Conservation (phyloP, 2,329 filamentous ascomycete species). For the Alternaria postmessia region DNA sequence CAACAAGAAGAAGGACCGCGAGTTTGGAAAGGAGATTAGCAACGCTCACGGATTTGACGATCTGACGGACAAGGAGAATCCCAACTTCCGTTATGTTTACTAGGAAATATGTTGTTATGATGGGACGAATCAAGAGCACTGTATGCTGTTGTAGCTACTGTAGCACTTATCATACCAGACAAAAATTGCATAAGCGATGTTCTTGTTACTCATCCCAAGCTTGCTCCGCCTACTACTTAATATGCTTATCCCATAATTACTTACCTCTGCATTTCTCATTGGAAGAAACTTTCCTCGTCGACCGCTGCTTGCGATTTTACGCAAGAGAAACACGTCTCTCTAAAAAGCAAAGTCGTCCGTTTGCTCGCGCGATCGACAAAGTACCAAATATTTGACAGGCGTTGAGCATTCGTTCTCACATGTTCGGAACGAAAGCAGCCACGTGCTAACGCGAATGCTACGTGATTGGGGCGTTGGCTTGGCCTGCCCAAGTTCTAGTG, state of each 20-base stretch:
- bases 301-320: background rate
- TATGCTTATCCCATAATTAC: background rate
- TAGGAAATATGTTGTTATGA: conserved; percentile 16
- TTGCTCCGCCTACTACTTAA: background rate
- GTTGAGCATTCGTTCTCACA: background rate
- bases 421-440: background rate
- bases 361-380: background rate
- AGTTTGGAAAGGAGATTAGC: conserved; percentile 44
- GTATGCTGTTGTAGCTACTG: background rate
- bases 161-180: background rate
- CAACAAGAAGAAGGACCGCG: conserved; percentile 66
- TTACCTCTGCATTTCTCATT: background rate
- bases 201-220: background rate
- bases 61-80: conserved; percentile 68
- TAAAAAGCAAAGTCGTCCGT: background rate
- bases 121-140: background rate
- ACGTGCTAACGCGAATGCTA: background rate
- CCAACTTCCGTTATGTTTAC: conserved; percentile 66
- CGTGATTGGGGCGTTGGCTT: background rate
- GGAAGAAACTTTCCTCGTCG: background rate
- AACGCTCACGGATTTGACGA: conserved; percentile 66
- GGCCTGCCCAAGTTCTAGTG: background rate
- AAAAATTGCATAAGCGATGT: background rate
- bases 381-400: background rate
- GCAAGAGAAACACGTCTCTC: background rate